A percentile compares a stretch with the other conserved stretches of the same genome.
Conservation (phyloP, 2,329 filamentous ascomycete species). For the Arthrobotrys sinensis region DNA sequence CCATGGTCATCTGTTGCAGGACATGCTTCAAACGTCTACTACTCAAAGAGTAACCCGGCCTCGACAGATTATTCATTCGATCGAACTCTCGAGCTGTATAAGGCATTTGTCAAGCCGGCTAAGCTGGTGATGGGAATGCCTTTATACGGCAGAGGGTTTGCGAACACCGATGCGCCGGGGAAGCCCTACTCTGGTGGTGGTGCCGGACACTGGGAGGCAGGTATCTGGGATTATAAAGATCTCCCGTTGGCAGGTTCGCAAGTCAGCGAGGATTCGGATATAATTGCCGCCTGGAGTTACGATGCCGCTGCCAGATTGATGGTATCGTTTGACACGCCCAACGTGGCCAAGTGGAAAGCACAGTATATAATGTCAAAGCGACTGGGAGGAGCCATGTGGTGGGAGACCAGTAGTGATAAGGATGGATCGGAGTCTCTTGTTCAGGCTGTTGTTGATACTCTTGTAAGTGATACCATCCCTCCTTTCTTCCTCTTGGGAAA, state of each 20-base stretch:
- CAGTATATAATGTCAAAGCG: constrained; percentile 77
- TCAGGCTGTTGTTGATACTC: constrained; percentile 35
- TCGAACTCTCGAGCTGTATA: constrained; percentile 80
- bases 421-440: constrained; percentile 45
- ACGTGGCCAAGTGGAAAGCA: constrained; percentile 79
- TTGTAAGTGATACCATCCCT: constrained; percentile 30
- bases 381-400: constrained; percentile 96
- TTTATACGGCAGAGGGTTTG: constrained; percentile 89
- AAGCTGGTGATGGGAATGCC: constrained; percentile 96
- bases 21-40: constrained; percentile 86
- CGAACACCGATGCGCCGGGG: constrained; percentile 82
- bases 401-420: constrained; percentile 88
- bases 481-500: neutral
- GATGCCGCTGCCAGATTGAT: constrained; percentile 76
- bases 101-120: constrained; percentile 72
- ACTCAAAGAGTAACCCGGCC: constrained; percentile 72
- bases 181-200: constrained; percentile 79
- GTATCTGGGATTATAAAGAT: constrained; percentile 90
- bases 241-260: constrained; percentile 79
- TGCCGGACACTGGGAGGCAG: constrained; percentile 85
- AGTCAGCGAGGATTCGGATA: constrained; percentile 76
- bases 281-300: constrained; percentile 84
- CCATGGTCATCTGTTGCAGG: constrained; percentile 82
- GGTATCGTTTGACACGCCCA: constrained; percentile 83
- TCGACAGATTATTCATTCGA: constrained; percentile 85